Conservation (phyloP, 75 land plant species). For the Cupressus sempervirens region DNA sequence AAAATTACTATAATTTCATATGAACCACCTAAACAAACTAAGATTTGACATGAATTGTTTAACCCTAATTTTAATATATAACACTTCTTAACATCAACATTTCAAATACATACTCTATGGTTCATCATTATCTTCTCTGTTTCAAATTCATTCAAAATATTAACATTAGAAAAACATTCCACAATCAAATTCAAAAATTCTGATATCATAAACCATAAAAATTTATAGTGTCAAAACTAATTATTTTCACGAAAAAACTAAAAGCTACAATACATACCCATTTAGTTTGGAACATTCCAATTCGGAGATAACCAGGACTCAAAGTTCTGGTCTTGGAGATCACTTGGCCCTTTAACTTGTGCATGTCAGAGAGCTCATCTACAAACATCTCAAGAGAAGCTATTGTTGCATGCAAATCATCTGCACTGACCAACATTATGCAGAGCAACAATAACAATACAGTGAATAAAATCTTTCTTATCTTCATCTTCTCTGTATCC, state of each 20-base stretch:
- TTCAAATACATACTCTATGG: too few species aligned
- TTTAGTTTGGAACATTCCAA: slow-evolving; percentile 31
- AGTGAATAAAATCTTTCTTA: neutral
- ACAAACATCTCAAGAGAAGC: slow-evolving; percentile 20
- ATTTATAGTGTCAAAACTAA: neutral
- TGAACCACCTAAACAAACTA: too few species aligned
- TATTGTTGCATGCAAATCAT: neutral
- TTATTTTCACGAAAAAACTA: too few species aligned
- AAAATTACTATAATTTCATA: too few species aligned
- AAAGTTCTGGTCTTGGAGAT: neutral
- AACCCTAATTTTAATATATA: too few species aligned
- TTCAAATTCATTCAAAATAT: too few species aligned
- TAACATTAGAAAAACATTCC: too few species aligned
- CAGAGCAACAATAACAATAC: neutral
- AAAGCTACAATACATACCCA: slow-evolving; percentile 18
- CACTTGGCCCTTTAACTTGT: slow-evolving; percentile 19
- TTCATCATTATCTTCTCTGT: too few species aligned
- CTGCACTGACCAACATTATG: neutral
- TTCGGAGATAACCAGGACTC: slow-evolving; percentile 21
- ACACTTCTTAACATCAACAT: too few species aligned
- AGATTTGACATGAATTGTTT: too few species aligned
- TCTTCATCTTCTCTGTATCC: neutral
- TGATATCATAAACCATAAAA: too few species aligned
- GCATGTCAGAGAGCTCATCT: slow-evolving; percentile 39
- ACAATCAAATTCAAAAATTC: neutral